Evolutionary conservation across 140 eudicot genomes (phyloP).

Genomic region (Cichorium intybus): DNA sequence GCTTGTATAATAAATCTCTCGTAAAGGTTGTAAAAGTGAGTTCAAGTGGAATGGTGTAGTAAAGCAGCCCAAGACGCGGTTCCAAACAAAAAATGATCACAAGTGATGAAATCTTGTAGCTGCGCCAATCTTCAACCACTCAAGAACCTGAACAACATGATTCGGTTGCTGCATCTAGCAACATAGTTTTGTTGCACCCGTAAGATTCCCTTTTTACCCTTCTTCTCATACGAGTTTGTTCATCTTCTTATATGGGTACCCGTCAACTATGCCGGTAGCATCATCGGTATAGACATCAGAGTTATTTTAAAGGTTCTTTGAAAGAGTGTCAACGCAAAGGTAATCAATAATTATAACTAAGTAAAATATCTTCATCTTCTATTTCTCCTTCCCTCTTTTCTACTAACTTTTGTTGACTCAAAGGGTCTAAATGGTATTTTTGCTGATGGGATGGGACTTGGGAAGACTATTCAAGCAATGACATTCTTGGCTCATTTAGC

Average conservation of each 20-base stretch:
- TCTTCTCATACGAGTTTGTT: not conserved
- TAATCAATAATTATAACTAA: conserved; percentile 20
- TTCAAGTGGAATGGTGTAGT: conserved; percentile 68
- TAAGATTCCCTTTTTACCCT: conserved; percentile 24
- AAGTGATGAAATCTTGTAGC: conserved; percentile 63
- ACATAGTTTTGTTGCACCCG: conserved; percentile 92
- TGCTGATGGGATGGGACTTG: too few relatives aligned
- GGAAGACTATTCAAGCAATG: too few relatives aligned
- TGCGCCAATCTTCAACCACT: too few relatives aligned
- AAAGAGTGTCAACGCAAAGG: conserved; percentile 95
- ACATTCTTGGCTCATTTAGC: too few relatives aligned
- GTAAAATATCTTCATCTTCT: not conserved
- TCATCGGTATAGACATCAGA: too few relatives aligned
- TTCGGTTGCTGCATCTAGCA: conserved; percentile 62
- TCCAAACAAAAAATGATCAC: conserved; percentile 83
- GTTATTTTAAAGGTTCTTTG: conserved; percentile 80
- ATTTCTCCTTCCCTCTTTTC: not conserved
- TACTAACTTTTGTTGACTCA: conserved; percentile 21
- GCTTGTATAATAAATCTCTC: conserved; percentile 10
- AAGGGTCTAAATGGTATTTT: too few relatives aligned
- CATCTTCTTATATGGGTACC: conserved; percentile 11
- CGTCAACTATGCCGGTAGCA: conserved; percentile 90
- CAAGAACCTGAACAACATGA: too few relatives aligned
- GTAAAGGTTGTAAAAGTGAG: conserved; percentile 91
- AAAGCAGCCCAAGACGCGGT: conserved; percentile 98